Conservation (phyloP, 2,329 filamentous ascomycete species). For the Corynespora cassiicola region DNA sequence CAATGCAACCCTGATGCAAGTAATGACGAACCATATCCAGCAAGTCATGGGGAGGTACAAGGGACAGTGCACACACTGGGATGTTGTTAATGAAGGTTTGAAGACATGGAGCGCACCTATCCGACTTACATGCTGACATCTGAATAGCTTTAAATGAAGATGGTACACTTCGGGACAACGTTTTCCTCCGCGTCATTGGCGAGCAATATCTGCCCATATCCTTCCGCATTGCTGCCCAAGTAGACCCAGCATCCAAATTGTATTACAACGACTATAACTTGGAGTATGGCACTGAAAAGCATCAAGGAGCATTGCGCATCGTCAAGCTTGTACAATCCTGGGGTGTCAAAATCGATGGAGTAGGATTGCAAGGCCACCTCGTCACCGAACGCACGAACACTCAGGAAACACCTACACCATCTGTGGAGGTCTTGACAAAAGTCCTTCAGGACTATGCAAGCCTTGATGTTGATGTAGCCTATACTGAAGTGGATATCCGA, state of each 20-base stretch:
- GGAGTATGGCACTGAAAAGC: constrained; percentile 58
- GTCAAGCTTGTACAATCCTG: constrained; percentile 46
- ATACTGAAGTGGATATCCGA: constrained; percentile 68
- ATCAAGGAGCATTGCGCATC: constrained; percentile 36
- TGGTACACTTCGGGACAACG: constrained; percentile 58
- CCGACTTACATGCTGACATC: constrained; percentile 1
- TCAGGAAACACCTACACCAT: constrained; percentile 47
- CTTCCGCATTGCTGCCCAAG: constrained; percentile 62
- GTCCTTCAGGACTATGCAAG: constrained; percentile 60
- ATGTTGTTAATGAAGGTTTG: constrained; percentile 47
- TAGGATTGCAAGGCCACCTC: constrained; percentile 67
- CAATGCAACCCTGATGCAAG: constrained; percentile 43
- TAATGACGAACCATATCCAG: constrained; percentile 49
- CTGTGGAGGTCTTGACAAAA: constrained; percentile 50
- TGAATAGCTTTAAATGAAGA: constrained; percentile 61
- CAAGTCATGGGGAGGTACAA: constrained; percentile 43
- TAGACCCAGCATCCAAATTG: constrained; percentile 65
- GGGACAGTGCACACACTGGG: constrained; percentile 45
- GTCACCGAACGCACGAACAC: constrained; percentile 59
- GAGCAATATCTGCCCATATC: constrained; percentile 64
- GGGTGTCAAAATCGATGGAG: constrained; percentile 62
- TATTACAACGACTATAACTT: constrained; percentile 72
- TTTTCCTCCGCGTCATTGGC: constrained; percentile 64
- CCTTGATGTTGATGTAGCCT: constrained; percentile 64
- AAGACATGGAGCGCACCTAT: not conserved